phyloP scores from a whole-genome alignment of 2,329 filamentous ascomycete species.

The Aspergillus japonicus region DNA sequence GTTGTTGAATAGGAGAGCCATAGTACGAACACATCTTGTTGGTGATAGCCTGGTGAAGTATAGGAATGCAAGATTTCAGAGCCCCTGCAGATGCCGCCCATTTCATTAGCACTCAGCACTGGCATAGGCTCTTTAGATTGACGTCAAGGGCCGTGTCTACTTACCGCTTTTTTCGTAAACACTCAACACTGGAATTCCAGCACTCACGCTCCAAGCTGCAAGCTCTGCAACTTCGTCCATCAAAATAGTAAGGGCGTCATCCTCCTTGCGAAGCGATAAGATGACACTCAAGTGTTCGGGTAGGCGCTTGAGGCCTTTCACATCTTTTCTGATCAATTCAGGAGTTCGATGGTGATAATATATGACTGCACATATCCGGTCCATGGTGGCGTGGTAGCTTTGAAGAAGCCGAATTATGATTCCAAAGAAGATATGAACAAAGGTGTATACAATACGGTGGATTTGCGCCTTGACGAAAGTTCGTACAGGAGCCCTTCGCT shows the following conservation, averaged over 20 bases:
- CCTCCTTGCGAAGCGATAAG: slow-evolving; percentile 67
- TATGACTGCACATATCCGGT: slow-evolving; percentile 75
- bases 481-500: slow-evolving; percentile 43
- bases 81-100: slow-evolving; percentile 57
- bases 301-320: slow-evolving; percentile 68
- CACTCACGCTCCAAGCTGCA: slow-evolving; percentile 87
- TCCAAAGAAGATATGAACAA: slow-evolving; percentile 74
- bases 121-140: neutral
- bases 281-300: slow-evolving; percentile 88
- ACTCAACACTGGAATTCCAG: slow-evolving; percentile 81
- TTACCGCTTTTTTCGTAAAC: slow-evolving; percentile 89
- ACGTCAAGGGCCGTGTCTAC: slow-evolving; percentile 20
- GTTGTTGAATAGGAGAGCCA: slow-evolving; percentile 63
- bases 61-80: slow-evolving; percentile 84
- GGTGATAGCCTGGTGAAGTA: slow-evolving; percentile 75
- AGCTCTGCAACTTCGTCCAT: slow-evolving; percentile 91
- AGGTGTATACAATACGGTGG: slow-evolving; percentile 45
- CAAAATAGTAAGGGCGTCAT: slow-evolving; percentile 75
- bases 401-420: slow-evolving; percentile 81
- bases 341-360: slow-evolving; percentile 96
- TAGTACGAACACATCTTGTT: slow-evolving; percentile 86
- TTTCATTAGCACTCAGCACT: slow-evolving; percentile 1
- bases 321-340: slow-evolving; percentile 85
- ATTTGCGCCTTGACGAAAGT: slow-evolving; percentile 46
- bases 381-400: slow-evolving; percentile 73